phyloP scores from a whole-genome alignment of 169 alveolate genomes.

The Miamiensis avidus region DNA sequence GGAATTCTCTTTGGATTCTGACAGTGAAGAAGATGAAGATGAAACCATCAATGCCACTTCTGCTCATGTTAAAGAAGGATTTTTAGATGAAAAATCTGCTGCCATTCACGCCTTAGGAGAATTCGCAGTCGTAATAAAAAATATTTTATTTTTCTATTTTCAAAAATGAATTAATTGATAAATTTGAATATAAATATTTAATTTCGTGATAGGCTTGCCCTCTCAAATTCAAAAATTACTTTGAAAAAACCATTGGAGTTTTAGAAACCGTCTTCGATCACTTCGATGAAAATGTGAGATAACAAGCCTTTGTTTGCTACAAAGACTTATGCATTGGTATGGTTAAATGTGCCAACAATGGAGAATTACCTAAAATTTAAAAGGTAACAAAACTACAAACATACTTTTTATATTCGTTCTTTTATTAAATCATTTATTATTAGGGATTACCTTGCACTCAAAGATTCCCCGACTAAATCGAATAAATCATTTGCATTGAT shows the following conservation, averaged over 20 bases:
- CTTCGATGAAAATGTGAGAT: conserved; percentile 69
- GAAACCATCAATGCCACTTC: conserved; percentile 48
- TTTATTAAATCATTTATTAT: too few relatives aligned
- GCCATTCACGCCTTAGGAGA: conserved; percentile 73
- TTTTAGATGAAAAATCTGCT: conserved; percentile 70
- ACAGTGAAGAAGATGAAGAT: conserved; percentile 57
- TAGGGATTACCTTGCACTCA: conserved; percentile 10
- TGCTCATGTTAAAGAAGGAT: conserved; percentile 53
- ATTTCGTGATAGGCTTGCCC: conserved; percentile 26
- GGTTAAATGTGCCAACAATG: conserved; percentile 25
- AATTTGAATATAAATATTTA: too few relatives aligned
- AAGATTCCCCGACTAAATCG: conserved; percentile 30
- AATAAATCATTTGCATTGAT: conserved; percentile 17
- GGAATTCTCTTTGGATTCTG: conserved; percentile 71
- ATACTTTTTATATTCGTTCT: background rate
- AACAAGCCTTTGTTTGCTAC: conserved; percentile 41
- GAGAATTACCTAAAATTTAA: conserved; percentile 22
- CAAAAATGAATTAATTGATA: too few relatives aligned
- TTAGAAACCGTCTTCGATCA: conserved; percentile 39
- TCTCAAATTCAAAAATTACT: conserved; percentile 28
- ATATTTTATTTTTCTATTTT: too few relatives aligned
- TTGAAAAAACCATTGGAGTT: conserved; percentile 44
- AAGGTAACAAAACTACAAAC: conserved; percentile 7
- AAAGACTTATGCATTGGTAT: conserved; percentile 44
- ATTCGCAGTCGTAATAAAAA: conserved; percentile 31